A percentile compares a stretch with the other conserved stretches of the same genome.
Evolutionary conservation across 2,329 filamentous ascomycete genomes (phyloP).

Genomic region (Fusarium annulatum): DNA sequence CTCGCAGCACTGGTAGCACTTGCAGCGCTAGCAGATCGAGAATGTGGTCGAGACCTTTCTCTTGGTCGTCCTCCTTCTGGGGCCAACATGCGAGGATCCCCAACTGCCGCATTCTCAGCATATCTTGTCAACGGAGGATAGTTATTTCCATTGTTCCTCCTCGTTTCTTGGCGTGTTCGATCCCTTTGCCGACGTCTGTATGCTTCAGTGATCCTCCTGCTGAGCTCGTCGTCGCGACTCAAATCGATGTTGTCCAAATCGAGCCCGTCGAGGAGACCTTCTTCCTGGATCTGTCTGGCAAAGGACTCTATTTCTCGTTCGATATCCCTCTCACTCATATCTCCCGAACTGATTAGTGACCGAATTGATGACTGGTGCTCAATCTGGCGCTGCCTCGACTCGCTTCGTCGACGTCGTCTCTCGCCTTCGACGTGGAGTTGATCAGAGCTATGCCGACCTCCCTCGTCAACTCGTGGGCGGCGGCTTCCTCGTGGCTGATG

Average conservation of each 20-base stretch:
- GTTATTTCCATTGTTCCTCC: constrained; percentile 55
- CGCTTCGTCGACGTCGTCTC: constrained; percentile 54
- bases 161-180: constrained; percentile 61
- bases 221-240: constrained; percentile 87
- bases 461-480: constrained; percentile 42
- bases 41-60: constrained; percentile 55
- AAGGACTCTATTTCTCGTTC: constrained; percentile 93
- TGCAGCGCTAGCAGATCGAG: constrained; percentile 58
- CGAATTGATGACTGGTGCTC: constrained; percentile 92
- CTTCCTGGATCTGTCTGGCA: constrained; percentile 86
- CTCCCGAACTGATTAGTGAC: constrained; percentile 83
- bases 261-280: constrained; percentile 87
- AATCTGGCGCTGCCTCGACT: constrained; percentile 69
- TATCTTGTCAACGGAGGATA: constrained; percentile 52
- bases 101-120: constrained; percentile 37
- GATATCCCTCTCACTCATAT: constrained; percentile 80
- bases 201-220: constrained; percentile 88
- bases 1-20: constrained; percentile 55
- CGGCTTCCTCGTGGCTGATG: constrained; percentile 44
- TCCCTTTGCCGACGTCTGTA: constrained; percentile 81
- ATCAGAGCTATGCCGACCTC: constrained; percentile 46
- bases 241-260: constrained; percentile 89
- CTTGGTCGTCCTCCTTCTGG: constrained; percentile 43
- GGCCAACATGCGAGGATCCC: constrained; percentile 44
- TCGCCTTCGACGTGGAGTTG: constrained; percentile 53